Conservation (phyloP, 495 filamentous ascomycete genomes). For the Collariella sp. region DNA sequence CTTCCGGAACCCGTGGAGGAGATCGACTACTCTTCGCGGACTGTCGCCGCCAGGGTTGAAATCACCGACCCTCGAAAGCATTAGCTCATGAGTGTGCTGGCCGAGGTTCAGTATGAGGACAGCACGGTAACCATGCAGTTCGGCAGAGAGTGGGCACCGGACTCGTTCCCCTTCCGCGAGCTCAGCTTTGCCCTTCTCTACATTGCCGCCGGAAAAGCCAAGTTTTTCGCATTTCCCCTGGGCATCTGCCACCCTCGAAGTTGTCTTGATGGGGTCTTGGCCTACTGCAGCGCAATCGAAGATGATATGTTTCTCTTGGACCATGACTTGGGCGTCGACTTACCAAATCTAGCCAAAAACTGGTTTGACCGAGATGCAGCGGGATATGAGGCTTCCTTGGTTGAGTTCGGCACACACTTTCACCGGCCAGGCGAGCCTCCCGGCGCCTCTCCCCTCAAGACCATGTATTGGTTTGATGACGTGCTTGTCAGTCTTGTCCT, state of each 20-base stretch:
- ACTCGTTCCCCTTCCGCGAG: neutral
- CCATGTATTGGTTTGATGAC: neutral
- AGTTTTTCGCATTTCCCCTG: neutral
- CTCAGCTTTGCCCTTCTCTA: neutral
- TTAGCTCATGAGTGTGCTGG: neutral
- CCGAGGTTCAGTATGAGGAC: neutral
- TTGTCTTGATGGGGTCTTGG: neutral
- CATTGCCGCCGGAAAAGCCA: neutral
- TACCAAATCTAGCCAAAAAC: no score
- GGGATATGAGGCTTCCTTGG: neutral
- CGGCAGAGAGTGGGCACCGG: neutral
- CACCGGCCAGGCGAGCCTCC: neutral
- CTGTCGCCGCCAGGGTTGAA: neutral
- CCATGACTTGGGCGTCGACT: neutral
- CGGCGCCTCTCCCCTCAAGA: neutral
- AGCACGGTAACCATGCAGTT: neutral
- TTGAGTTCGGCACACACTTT: neutral
- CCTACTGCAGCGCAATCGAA: no score
- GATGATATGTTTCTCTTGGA: no score
- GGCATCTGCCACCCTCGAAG: no score
- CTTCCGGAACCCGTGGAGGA: neutral
- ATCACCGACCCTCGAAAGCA: neutral
- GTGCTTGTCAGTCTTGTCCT: neutral
- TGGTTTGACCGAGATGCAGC: neutral
- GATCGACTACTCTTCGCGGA: neutral